These are phyloP conservation scores for Mycosphaerella sp. DNA, from an alignment of 2,329 filamentous ascomycete species.

Conservation along the genomic window DNA sequence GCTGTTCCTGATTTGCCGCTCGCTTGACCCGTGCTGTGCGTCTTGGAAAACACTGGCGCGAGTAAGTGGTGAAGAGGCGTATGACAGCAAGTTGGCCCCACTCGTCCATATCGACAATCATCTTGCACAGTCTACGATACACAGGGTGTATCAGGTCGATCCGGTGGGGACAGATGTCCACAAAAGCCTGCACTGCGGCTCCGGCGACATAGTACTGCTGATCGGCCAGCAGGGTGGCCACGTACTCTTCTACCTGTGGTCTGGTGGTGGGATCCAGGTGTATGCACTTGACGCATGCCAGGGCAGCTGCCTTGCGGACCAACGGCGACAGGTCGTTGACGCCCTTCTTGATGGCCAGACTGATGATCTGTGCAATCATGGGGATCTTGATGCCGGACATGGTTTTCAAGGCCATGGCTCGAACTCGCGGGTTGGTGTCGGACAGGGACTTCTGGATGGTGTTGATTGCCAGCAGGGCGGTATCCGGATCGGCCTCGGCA, in stretches of 20 bases:
- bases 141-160: conserved; percentile 87
- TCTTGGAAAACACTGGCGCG: conserved; percentile 78
- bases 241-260: conserved; percentile 77
- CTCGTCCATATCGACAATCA: conserved; percentile 98
- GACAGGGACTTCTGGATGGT: conserved; percentile 97
- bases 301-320: conserved; percentile 84
- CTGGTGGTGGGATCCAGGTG: conserved; percentile 78
- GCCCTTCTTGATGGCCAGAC: conserved; percentile 90
- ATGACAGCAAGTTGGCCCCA: conserved; percentile 89
- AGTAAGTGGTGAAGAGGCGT: conserved; percentile 75
- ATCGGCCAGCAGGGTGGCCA: conserved; percentile 73
- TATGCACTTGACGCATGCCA: conserved; percentile 95
- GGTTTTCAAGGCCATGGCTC: conserved; percentile 85
- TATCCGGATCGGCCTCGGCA: conserved; percentile 91
- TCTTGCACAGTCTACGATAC: conserved; percentile 77
- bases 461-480: conserved; percentile 93
- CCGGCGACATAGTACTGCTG: conserved; percentile 96
- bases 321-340: conserved; percentile 89
- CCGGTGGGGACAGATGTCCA: conserved; percentile 81
- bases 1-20: conserved; percentile 38
- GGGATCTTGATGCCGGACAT: conserved; percentile 98
- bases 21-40: conserved; percentile 55
- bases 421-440: conserved; percentile 82
- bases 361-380: conserved; percentile 96
- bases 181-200: conserved; percentile 80